These are phyloP conservation scores for Trichomonas vaginalis DNA, from an alignment of 208 protist species.

Conservation along the genomic window DNA sequence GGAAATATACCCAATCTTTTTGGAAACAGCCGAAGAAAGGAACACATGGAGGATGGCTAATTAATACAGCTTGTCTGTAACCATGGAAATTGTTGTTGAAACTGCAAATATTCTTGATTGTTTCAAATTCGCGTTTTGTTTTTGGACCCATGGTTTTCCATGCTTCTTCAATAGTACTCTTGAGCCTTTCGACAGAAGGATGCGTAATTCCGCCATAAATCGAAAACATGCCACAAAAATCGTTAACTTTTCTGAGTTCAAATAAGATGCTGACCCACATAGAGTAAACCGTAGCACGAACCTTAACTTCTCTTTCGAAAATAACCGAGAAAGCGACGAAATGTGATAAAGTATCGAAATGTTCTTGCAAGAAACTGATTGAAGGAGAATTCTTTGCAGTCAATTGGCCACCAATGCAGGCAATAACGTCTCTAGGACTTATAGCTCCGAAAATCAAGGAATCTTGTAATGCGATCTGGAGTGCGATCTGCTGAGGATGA, in stretches of 20 bases:
- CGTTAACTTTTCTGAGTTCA: neutral
- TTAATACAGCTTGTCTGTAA: neutral
- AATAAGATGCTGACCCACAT: neutral
- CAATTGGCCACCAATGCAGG: neutral
- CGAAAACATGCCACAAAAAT: neutral
- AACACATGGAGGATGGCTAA: neutral
- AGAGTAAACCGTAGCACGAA: neutral
- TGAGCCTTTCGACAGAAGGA: neutral
- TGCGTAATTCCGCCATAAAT: neutral
- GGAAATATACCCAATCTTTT: neutral
- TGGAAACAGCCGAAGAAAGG: neutral
- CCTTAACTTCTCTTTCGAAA: neutral
- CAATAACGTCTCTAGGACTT: neutral
- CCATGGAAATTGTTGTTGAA: neutral
- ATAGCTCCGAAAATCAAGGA: neutral
- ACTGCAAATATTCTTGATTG: neutral
- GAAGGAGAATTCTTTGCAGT: neutral
- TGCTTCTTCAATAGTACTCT: neutral
- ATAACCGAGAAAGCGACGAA: neutral
- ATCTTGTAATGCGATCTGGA: neutral
- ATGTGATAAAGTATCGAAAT: neutral
- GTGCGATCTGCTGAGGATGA: neutral
- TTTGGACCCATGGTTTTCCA: neutral
- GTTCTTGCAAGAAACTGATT: neutral
- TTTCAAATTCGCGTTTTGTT: neutral